Evolutionary conservation across 768 basidiomycete genomes (phyloP), one percentile per base, ranked within the genome.

Genomic region (Strobilomyces confusus): DNA sequence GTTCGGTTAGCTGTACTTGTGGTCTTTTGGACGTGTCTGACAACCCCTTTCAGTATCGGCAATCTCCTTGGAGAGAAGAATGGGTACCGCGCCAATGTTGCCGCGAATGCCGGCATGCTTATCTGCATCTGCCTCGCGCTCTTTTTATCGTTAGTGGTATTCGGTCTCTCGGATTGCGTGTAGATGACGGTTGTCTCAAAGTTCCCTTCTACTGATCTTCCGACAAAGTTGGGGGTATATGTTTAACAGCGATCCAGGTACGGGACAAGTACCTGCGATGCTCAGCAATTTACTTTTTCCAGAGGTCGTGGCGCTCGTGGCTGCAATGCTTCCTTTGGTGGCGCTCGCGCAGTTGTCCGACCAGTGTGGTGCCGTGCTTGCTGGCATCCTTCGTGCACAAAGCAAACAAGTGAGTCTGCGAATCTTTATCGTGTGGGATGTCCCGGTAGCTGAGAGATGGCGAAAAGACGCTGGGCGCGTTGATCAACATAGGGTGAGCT

Each of bases 41-140:
- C 36, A 13, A 22, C 13, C 20, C n/a, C 48, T 54, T 29, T 11
- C 41, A 90, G 90, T 8, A 84, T 94, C 32, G 94, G 94, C 2
- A 97, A 97, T 63, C 75, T 95, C 7, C 77, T 97, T 1, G 94
- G 95, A 8, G 90, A 95, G 57, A 74, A 77, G 42, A 83, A 92
- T 40, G 82, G 84, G 0, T 72, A 73, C 44, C 84, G 89, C 38
- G 93, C 95, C 0, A 78, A 75, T 23, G 77, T 87, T 43, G 80
- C 90, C 0, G 80, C 87, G 1, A 80, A 79, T 44, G 79, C 84
- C 1, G 71, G 87, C 5, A 73, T 97, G 19, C 49, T 88, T 22
- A 75, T 94, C 69, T 82, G 81, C 0, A 60, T 92, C 14, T 63
- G 69, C 3, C 73, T 92, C 33, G 81, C 85, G 5, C 65, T 75